A percentile compares a stretch with the other conserved stretches of the same genome.
Conservation (phyloP, 2,329 filamentous ascomycete genomes). For the Diplodia seriata region DNA sequence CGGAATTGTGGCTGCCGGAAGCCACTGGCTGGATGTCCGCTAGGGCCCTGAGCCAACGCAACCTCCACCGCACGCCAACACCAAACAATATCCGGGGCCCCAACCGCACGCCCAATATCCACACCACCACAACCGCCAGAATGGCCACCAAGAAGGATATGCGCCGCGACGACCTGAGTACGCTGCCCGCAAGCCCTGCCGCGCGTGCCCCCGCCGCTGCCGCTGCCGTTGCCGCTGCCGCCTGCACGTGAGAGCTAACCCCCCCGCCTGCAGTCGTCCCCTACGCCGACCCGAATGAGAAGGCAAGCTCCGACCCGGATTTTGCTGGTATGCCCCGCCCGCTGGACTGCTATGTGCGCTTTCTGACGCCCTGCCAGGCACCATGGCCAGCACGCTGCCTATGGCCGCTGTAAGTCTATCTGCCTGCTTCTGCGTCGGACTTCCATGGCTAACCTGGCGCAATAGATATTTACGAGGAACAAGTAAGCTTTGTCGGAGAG, state of each 20-base stretch:
- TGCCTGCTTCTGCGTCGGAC: not conserved
- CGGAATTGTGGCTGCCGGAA: slow-evolving; percentile 25
- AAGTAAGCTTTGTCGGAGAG: slow-evolving; percentile 61
- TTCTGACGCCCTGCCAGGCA: slow-evolving; percentile 51
- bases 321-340: slow-evolving; percentile 66
- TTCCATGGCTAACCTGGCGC: slow-evolving; percentile 39
- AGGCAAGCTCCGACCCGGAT: slow-evolving; percentile 69
- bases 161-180: slow-evolving; percentile 76
- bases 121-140: slow-evolving; percentile 32
- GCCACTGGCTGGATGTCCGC: slow-evolving; percentile 21
- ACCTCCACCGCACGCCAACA: slow-evolving; percentile 23
- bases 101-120: slow-evolving; percentile 25
- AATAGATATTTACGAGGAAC: slow-evolving; percentile 85
- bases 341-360: not conserved
- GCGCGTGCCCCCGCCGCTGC: not conserved
- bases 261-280: slow-evolving; percentile 72
- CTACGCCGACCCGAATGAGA: slow-evolving; percentile 76
- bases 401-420: slow-evolving; percentile 78
- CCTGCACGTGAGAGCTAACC: slow-evolving; percentile 23
- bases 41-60: slow-evolving; percentile 11
- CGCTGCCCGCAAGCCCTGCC: slow-evolving; percentile 41
- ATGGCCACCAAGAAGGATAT: slow-evolving; percentile 79
- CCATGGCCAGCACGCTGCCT: slow-evolving; percentile 79
- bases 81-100: slow-evolving; percentile 34
- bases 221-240: slow-evolving; percentile 4